These are phyloP conservation scores for Aspergillus homomorphus DNA, from an alignment of 495 filamentous ascomycete species.

Conservation along the genomic window DNA sequence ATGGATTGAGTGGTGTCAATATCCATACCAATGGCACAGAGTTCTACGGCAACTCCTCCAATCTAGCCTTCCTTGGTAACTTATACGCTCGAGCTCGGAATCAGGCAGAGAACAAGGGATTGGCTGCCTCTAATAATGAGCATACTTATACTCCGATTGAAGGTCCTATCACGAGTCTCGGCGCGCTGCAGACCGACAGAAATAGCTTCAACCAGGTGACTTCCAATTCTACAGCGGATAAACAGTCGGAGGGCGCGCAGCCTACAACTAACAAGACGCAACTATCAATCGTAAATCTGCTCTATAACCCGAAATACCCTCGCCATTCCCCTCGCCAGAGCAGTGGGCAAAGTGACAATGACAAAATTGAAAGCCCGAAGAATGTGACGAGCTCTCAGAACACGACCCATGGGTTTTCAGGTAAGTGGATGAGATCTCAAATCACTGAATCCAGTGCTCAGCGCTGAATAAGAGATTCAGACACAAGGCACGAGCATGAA, in stretches of 20 bases:
- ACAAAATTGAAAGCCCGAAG: not conserved
- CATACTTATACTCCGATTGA: not conserved
- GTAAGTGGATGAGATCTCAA: not conserved
- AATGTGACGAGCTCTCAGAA: not conserved
- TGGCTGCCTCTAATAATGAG: conserved; percentile 2
- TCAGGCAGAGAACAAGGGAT: conserved; percentile 15
- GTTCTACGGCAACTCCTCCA: conserved; percentile 29
- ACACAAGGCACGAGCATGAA: conserved; percentile 1
- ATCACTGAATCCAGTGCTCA: not conserved
- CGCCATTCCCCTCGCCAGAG: conserved; percentile 13
- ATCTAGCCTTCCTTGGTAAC: conserved; percentile 25
- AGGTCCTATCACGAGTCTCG: not conserved
- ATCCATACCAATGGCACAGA: conserved; percentile 30
- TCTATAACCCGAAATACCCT: conserved; percentile 24
- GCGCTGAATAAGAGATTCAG: conserved; percentile 1
- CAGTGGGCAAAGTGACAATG: conserved; percentile 4
- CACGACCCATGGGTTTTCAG: not conserved
- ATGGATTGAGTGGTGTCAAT: conserved; percentile 25
- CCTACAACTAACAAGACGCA: conserved; percentile 14
- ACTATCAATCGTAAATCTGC: conserved; percentile 27
- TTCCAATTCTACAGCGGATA: conserved; percentile 3
- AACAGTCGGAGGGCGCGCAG: conserved; percentile 3
- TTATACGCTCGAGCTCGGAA: conserved; percentile 22
- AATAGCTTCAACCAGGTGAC: not conserved
- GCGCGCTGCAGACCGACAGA: not conserved